These are phyloP conservation scores for Mycena metata DNA, from an alignment of 768 basidiomycete species.

Conservation along the genomic window DNA sequence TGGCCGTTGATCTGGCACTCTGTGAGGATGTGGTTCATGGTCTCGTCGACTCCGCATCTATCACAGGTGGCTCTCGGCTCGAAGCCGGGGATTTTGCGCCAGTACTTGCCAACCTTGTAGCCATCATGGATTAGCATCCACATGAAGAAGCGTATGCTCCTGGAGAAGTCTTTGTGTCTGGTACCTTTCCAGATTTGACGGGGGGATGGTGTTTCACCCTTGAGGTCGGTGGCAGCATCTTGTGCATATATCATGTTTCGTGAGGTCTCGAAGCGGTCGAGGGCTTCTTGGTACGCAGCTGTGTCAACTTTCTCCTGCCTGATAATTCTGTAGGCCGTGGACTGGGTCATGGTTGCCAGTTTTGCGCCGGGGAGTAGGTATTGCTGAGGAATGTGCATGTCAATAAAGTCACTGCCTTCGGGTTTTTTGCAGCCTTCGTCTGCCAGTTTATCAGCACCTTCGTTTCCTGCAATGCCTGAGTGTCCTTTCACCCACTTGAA, in stretches of 20 bases:
- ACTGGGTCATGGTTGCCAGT: too few species aligned
- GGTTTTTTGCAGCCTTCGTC: not conserved
- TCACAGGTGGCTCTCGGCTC: not conserved
- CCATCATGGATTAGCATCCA: not conserved
- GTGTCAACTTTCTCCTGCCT: too few species aligned
- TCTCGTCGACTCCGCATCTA: too few species aligned
- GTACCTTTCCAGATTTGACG: not conserved
- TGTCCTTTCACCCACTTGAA: too few species aligned
- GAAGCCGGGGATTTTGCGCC: not conserved
- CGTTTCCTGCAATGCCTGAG: too few species aligned
- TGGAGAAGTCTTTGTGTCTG: not conserved
- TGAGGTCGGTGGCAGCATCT: not conserved
- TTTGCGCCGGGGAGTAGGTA: too few species aligned
- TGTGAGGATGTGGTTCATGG: too few species aligned
- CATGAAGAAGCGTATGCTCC: not conserved
- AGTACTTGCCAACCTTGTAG: not conserved
- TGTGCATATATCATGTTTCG: slow-evolving; percentile 11
- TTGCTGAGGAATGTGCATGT: not conserved
- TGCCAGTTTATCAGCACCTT: too few species aligned
- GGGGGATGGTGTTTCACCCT: not conserved
- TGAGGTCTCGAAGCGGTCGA: not conserved
- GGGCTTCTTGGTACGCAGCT: not conserved
- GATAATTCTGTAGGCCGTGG: too few species aligned
- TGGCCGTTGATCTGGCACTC: too few species aligned
- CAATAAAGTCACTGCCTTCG: not conserved